These are phyloP conservation scores for Gossypium lobatum DNA, from an alignment of 441 rosid genomes.

Conservation along the genomic window DNA sequence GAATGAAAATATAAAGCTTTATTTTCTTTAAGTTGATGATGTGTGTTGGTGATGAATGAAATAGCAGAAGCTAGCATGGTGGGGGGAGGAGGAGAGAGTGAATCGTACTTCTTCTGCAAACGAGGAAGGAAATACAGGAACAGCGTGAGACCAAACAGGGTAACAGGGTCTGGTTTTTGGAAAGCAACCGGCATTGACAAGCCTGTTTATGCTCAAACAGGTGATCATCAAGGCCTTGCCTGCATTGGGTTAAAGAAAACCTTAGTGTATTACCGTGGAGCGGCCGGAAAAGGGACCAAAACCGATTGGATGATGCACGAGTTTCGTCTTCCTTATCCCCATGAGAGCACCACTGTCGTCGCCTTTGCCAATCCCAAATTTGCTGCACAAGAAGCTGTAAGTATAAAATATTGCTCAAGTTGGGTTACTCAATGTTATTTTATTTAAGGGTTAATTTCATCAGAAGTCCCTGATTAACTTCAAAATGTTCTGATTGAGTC, in stretches of 20 bases:
- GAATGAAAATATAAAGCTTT: no score
- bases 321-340: conserved; percentile 63
- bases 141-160: conserved; percentile 89
- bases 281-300: conserved; percentile 89
- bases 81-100: conserved; percentile 35
- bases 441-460: no score
- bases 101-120: conserved; percentile 78
- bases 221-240: conserved; percentile 22
- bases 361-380: conserved; percentile 15
- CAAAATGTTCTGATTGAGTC: no score
- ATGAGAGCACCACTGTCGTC: conserved; percentile 11
- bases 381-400: conserved; percentile 59
- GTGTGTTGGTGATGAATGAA: not conserved
- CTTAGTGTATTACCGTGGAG: conserved; percentile 78
- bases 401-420: conserved; percentile 7
- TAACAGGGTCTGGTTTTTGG: conserved; percentile 94
- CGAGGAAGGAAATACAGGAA: conserved; percentile 90
- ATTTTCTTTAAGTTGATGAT: not conserved
- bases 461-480: no score
- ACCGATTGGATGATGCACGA: conserved; percentile 99
- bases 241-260: conserved; percentile 83
- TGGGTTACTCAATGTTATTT: not conserved
- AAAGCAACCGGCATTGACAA: conserved; percentile 96
- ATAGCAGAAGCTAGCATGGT: conserved; percentile 15
- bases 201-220: conserved; percentile 39